Base-by-base conservation (phyloP, 1,139 yeast species). In the Suhomyces taliae region DNA sequence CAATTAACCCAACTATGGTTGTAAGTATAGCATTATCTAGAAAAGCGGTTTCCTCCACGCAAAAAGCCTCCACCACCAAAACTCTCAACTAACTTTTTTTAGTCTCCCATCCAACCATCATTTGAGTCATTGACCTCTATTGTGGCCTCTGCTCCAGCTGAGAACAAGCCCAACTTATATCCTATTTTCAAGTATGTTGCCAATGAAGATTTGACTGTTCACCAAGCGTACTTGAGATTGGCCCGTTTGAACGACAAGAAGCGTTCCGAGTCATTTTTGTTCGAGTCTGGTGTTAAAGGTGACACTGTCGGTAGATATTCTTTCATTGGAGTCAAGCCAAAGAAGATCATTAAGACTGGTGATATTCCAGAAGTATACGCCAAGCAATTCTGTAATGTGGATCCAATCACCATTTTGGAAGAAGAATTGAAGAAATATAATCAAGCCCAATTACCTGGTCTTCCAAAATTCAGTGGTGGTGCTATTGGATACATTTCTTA, bases 401-500 rank as follows among this genome's bases (percentile, higher is more conserved):
- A 93, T 65, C 99, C 99, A 1, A 75, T 93, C 53, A 68, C 72
- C 2, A 65, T 87, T 6, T 75, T 93, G 51, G 97, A 93, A 64
- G 55, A 79, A 39, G 97, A 91, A 63, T 74, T 93, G 70, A 64
- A 72, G 9, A 67, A 74, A 39, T 82, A 78, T 59, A 78, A 77
- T 47, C 90, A 88, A 59, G 90, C 93, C 0, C 81, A 81, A 52
- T 70, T 86, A 37, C 95, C 95, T 0, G 95, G 95, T 36, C 70
- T 87, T 48, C 97, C 97, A 8, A 81, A 80, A 53, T 74, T 91
- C 48, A 84, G 93, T 59, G 99, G 99, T 46, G 99, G 99, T 53
- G 98, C 98, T 8, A 79, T 93, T 44, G 99, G 99, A 0, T 93
- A 90, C 62, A 83, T 93, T 41, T 89, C 97, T 0, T 93, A 93